Evolutionary conservation across 345 rosid species (phyloP), one percentile per base, ranked within the genome.

Genomic region (Sonneratia alba): DNA sequence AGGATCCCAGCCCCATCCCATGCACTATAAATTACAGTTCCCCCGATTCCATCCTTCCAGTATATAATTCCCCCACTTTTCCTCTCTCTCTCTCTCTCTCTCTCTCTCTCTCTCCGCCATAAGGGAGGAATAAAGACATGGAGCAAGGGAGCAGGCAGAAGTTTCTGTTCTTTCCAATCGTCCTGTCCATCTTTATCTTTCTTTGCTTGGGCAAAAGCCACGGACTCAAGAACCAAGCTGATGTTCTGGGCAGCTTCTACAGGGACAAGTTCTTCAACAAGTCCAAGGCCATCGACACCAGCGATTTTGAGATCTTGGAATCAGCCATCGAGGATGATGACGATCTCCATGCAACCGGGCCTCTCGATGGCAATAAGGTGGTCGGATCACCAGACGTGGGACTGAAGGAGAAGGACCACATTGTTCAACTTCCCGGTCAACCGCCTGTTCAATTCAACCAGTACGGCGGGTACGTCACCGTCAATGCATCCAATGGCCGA

Each of bases 391-490:
- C 34, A 6, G 40, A 67, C 6, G 70, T 19, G 49, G 70, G 49
- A 13, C 15, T 42, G 15, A 67, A 67, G 70, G 38, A 49, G 53
- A 73, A 36, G 16, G 70, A 65, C 32, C 47, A 18, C 18, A 34
- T 64, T 6, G 7, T 0, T 18, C 53, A 40, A 40, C 55, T 75
- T 21, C 78, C 78, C 6, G 70, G 71, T 21, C 78, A 75, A 55
- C 67, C 65, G 9, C 65, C 34, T 13, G 73, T 70, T 1, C 9
- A 62, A 36, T 75, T 75, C 40, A 63, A 32, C 19, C 73, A 53
- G 9, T 75, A 75, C 37, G 69, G 70, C 10, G 73, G 70, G 8
- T 69, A 75, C 63, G 73, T 75, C 65, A 75, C 70, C 11, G 73
- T 75, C 3, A 55, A 75, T 16, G 45, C 53, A 34, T 36, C 32